A percentile compares a stretch with the other conserved stretches of the same genome.
Conservation (phyloP, 345 rosid genomes). For the Camelina hispida region DNA sequence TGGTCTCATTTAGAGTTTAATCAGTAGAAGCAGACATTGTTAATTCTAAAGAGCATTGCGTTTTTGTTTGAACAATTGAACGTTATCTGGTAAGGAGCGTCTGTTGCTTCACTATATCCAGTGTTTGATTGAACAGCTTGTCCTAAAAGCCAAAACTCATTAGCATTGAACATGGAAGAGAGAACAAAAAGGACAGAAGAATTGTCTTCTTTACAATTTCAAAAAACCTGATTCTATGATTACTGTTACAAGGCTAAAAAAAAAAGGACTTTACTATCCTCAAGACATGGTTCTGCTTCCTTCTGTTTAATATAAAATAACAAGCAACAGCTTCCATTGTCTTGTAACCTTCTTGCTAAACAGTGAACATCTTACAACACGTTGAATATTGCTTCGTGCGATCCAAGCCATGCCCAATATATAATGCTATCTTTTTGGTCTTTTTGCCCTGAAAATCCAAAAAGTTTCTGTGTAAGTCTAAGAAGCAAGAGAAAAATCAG, state of each 20-base stretch:
- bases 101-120: neutral
- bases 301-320: constrained; percentile 9
- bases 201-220: constrained; percentile 20
- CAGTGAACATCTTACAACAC: constrained; percentile 40
- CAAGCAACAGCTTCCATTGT: constrained; percentile 17
- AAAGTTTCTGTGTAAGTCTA: constrained; percentile 26
- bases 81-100: neutral
- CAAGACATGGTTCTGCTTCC: neutral
- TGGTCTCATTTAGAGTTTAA: neutral
- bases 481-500: constrained; percentile 31
- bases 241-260: constrained; percentile 10
- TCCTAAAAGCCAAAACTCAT: neutral
- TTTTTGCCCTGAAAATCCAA: constrained; percentile 40
- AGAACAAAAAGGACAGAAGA: neutral
- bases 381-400: constrained; percentile 60
- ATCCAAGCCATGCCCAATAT: constrained; percentile 76
- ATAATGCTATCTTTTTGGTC: constrained; percentile 26
- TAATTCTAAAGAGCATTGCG: constrained; percentile 5
- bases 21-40: constrained; percentile 2
- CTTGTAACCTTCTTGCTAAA: constrained; percentile 21
- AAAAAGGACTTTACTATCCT: constrained; percentile 9
- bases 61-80: neutral
- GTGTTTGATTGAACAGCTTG: constrained; percentile 2
- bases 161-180: constrained; percentile 3
- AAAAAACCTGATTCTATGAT: constrained; percentile 17